These are phyloP conservation scores for Iris macrosiphon DNA, from an alignment of 106 monocot species.

Conservation along the genomic window DNA sequence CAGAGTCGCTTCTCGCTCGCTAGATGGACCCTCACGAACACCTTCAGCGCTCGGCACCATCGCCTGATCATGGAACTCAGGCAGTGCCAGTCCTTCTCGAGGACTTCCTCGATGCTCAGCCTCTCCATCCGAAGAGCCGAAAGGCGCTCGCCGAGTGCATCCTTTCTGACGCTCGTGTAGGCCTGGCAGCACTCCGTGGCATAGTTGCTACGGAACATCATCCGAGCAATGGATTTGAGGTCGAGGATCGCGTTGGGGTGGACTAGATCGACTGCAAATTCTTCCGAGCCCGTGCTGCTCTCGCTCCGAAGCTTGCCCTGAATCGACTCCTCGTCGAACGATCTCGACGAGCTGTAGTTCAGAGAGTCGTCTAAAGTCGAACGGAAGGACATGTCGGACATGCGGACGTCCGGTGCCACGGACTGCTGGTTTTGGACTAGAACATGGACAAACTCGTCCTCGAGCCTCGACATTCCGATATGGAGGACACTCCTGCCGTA, in stretches of 20 bases:
- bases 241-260: conserved; percentile 35
- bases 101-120: conserved; percentile 58
- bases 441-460: conserved; percentile 61
- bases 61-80: conserved; percentile 44
- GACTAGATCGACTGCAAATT: conserved; percentile 34
- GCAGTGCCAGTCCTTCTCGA: conserved; percentile 32
- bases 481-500: conserved; percentile 32
- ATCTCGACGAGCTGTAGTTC: conserved; percentile 19
- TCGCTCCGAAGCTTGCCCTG: conserved; percentile 21
- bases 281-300: conserved; percentile 14
- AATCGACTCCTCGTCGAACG: conserved; percentile 42
- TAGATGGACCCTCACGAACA: conserved; percentile 46
- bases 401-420: conserved; percentile 21
- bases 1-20: conserved; percentile 52
- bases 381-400: conserved; percentile 48
- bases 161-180: conserved; percentile 39
- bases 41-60: conserved; percentile 59
- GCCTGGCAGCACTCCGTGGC: conserved; percentile 61
- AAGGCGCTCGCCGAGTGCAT: conserved; percentile 50
- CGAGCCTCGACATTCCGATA: conserved; percentile 47
- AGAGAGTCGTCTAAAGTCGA: conserved; percentile 27
- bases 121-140: conserved; percentile 41
- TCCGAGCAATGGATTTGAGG: conserved; percentile 42
- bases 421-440: conserved; percentile 32
- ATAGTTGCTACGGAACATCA: conserved; percentile 44